Evolutionary conservation across 2,329 filamentous ascomycete species (phyloP), one percentile per base, ranked within the genome.

Genomic region (Esteya vermicola): DNA sequence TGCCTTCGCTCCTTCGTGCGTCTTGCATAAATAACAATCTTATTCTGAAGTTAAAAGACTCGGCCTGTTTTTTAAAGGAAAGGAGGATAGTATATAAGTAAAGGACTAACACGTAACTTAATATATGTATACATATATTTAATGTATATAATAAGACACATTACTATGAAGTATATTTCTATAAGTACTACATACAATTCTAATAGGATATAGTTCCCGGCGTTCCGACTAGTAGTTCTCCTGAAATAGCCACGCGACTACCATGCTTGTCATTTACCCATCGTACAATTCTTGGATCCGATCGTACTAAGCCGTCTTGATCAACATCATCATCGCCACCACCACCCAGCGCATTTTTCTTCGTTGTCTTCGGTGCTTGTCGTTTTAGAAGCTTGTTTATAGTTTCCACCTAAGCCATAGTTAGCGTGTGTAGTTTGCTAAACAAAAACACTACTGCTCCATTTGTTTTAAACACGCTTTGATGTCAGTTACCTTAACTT

Each of bases 371-470:
- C 20, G 83, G 79, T 1, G 83, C 81, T 56, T 88, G 84, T 55
- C 88, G 86, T 59, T 86, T 86, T 39, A 91, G 74, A 2, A 91
- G 75, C 52, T 88, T 86, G 65, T 91, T 88, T 70, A 91, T 89
- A 0, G 84, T 91, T 65, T 89, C 84, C 72, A 85, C 84, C 82
- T 88, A 43, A 20, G 14, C 10, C 14, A 16, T 31, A 23, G 39
- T 25, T 3, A 33, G 14, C 23, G 27, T 35, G 21, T 18, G 10
- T 23, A 14, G 9, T 35, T 44, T 9, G 12, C 28, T 16, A 39
- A 13, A 8, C 25, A 8, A 8, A 20, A 4, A 19, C 6, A 7
- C n/a, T 5, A 5, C 31, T 19, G n/a, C n/a, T 33, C 31, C n/a
- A n/a, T n/a, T n/a, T n/a, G n/a, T n/a, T n/a, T n/a, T n/a, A n/a